Conservation (phyloP, 768 basidiomycete genomes). For the Agrocybe pediades region DNA sequence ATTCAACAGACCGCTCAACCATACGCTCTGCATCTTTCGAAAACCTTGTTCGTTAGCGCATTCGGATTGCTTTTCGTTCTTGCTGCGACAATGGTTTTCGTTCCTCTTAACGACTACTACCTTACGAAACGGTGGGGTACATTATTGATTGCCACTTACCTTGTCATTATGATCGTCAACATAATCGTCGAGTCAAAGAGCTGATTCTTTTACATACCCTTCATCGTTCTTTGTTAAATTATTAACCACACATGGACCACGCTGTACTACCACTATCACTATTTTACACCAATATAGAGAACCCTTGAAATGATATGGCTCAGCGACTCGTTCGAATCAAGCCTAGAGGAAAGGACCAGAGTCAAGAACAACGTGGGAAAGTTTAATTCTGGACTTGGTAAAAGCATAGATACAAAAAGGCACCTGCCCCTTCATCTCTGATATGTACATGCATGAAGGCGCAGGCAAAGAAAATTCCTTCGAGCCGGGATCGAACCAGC, state of each 20-base stretch:
- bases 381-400: too few relatives aligned
- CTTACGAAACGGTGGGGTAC: constrained; percentile 83
- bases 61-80: constrained; percentile 81
- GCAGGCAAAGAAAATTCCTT: not conserved
- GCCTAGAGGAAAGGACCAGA: too few relatives aligned
- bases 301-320: too few relatives aligned
- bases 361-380: too few relatives aligned
- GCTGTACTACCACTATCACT: not conserved
- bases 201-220: constrained; percentile 4
- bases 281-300: too few relatives aligned
- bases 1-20: constrained; percentile 64
- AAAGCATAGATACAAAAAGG: too few relatives aligned
- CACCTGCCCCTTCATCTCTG: too few relatives aligned
- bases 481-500: constrained; percentile 8
- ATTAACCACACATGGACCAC: too few relatives aligned
- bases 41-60: constrained; percentile 82
- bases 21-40: constrained; percentile 76
- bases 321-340: too few relatives aligned
- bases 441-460: not conserved
- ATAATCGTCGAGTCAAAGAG: constrained; percentile 72
- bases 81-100: constrained; percentile 73
- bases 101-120: constrained; percentile 83
- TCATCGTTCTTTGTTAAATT: too few relatives aligned
- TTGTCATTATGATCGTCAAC: constrained; percentile 75
- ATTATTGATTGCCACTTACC: constrained; percentile 74